Conservation (phyloP, 2,329 filamentous ascomycete species). For the Trichoderma sp. region DNA sequence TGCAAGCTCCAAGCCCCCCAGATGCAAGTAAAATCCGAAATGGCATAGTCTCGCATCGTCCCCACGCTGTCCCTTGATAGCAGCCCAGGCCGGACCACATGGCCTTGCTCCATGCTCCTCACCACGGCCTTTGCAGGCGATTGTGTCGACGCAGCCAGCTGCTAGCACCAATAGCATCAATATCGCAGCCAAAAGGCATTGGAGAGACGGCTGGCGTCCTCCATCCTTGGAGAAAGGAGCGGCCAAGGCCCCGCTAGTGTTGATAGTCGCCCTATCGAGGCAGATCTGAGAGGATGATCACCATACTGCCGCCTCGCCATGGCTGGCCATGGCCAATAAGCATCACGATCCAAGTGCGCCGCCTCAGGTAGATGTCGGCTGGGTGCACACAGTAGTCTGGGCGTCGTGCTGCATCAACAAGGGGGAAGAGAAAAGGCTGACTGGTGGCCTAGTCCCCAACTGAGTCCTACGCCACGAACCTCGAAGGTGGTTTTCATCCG, state of each 20-base stretch:
- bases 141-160: background rate
- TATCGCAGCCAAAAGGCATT: constrained; percentile 13
- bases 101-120: constrained; percentile 5
- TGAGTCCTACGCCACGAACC: constrained; percentile 19
- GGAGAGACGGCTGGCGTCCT: background rate
- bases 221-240: background rate
- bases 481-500: background rate
- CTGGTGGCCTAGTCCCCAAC: constrained; percentile 3
- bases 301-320: constrained; percentile 16
- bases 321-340: constrained; percentile 12
- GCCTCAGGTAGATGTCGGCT: constrained; percentile 15
- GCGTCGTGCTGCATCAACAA: constrained; percentile 21
- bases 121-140: constrained; percentile 3
- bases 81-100: constrained; percentile 21
- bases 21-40: constrained; percentile 24
- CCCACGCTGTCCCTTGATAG: constrained; percentile 14
- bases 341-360: background rate
- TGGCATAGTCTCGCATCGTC: constrained; percentile 11
- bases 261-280: constrained; percentile 13
- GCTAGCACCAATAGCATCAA: constrained; percentile 10
- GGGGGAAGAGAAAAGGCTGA: background rate
- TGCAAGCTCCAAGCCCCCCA: constrained; percentile 11
- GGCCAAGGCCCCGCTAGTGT: constrained; percentile 1
- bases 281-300: constrained; percentile 21
- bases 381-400: background rate